A percentile compares a stretch with the other conserved stretches of the same genome.
Conservation (phyloP, 768 basidiomycete species). For the Pulveroboletus sp. region DNA sequence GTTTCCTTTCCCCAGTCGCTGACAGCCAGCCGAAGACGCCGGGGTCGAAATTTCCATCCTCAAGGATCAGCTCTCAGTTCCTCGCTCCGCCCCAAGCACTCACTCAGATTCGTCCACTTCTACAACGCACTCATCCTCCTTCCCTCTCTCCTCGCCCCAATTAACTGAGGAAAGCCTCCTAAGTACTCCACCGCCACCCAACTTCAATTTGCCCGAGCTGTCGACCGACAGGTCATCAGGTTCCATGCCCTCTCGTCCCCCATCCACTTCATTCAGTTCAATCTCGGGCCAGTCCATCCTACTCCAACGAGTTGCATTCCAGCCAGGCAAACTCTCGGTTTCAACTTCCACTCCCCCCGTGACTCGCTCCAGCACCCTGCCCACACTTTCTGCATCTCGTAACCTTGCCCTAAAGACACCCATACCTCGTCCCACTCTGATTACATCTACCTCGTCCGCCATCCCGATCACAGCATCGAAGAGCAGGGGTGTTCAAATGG, state of each 20-base stretch:
- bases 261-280: conserved; percentile 29
- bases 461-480: conserved; percentile 48
- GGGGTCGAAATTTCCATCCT: conserved; percentile 81
- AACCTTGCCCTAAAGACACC: conserved; percentile 42
- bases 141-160: conserved; percentile 28
- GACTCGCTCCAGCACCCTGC: conserved; percentile 54
- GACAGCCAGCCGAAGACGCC: conserved; percentile 52
- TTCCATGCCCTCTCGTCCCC: conserved; percentile 30
- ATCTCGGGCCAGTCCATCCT: conserved; percentile 42
- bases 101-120: conserved; percentile 25
- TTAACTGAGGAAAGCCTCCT: conserved; percentile 53
- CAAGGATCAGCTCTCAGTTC: conserved; percentile 61
- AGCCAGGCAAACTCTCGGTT: conserved; percentile 37
- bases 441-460: conserved; percentile 36
- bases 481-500: conserved; percentile 88
- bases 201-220: conserved; percentile 57
- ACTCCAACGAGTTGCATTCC: conserved; percentile 50
- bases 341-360: conserved; percentile 46
- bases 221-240: conserved; percentile 40
- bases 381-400: conserved; percentile 48
- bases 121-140: conserved; percentile 30
- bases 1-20: conserved; percentile 1
- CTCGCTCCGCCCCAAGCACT: conserved; percentile 30
- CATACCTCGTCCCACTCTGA: conserved; percentile 34
- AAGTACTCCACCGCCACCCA: conserved; percentile 52